Percentiles rank a stretch among this genome's conserved stretches.
phyloP scores from a whole-genome alignment of 805 yeast species.

The Sugiyamaella mastotermitis region DNA sequence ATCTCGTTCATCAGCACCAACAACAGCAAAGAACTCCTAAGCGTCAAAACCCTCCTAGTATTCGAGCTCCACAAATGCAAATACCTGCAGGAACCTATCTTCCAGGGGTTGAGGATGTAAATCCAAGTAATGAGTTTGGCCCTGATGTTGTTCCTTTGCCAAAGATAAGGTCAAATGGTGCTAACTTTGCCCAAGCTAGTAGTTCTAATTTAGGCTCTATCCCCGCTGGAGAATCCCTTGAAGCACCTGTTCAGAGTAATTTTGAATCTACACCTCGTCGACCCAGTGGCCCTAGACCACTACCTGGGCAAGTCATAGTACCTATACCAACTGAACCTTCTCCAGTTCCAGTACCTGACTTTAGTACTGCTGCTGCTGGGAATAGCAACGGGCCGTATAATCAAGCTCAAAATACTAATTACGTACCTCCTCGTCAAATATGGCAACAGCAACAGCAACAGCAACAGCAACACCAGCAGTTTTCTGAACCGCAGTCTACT shows the following conservation, averaged over 20 bases:
- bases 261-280: neutral
- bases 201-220: neutral
- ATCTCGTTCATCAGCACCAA: no score
- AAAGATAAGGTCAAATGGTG: conserved; percentile 13
- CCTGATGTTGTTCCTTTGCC: conserved; percentile 29
- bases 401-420: neutral
- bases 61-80: neutral
- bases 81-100: conserved; percentile 29
- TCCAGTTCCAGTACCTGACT: no score
- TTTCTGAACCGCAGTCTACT: neutral
- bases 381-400: neutral
- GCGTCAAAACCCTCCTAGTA: neutral
- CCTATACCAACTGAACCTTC: no score
- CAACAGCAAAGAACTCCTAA: no score
- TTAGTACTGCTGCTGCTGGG: neutral
- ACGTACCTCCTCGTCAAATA: conserved; percentile 4
- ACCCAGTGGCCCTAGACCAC: conserved; percentile 10
- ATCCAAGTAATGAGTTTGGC: conserved; percentile 16
- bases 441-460: conserved; percentile 7
- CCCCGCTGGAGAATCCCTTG: neutral
- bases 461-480: conserved; percentile 1
- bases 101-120: conserved; percentile 19
- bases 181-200: neutral
- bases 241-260: neutral
- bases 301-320: neutral